Evolutionary conservation across 2,329 filamentous ascomycete species (phyloP).

Genomic region (Colletotrichum incanum): DNA sequence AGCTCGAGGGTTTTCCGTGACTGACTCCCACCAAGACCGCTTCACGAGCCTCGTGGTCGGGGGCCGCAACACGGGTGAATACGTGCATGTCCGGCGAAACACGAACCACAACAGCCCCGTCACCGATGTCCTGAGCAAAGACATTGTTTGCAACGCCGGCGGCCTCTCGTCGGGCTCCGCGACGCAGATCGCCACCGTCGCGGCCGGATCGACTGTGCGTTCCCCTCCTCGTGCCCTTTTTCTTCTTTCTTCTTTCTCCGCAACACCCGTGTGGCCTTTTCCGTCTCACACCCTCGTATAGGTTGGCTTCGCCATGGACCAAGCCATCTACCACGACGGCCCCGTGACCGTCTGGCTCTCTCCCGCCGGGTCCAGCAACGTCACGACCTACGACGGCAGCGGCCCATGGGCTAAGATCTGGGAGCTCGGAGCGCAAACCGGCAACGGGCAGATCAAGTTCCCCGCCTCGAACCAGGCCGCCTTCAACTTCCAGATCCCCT

Average conservation of each 20-base stretch:
- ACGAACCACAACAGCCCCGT: conserved; percentile 64
- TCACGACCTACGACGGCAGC: conserved; percentile 38
- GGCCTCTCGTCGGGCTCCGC: conserved; percentile 44
- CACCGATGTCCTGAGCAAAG: conserved; percentile 58
- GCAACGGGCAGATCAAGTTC: conserved; percentile 41
- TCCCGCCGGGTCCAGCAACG: conserved; percentile 26
- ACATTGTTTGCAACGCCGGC: conserved; percentile 63
- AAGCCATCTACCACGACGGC: conserved; percentile 40
- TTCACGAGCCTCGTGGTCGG: conserved; percentile 41
- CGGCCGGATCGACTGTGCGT: conserved; percentile 32
- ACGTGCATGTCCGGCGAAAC: conserved; percentile 35
- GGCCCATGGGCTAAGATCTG: conserved; percentile 39
- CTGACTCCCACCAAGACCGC: conserved; percentile 22
- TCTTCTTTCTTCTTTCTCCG: too few species aligned
- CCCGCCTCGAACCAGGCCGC: conserved; percentile 33
- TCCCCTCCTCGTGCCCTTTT: not conserved
- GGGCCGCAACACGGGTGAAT: conserved; percentile 38
- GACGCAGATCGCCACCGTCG: conserved; percentile 35
- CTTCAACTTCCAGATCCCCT: conserved; percentile 40
- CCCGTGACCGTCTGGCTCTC: conserved; percentile 40
- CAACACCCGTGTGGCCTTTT: not conserved
- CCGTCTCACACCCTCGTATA: not conserved
- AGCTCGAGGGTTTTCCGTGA: not conserved
- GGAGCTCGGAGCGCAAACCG: conserved; percentile 35
- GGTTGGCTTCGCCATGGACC: conserved; percentile 35